Percentiles rank a stretch among this genome's conserved stretches.
These are phyloP conservation scores for Diospyros kaki DNA, from an alignment of 148 eudicot genomes.

Conservation along the genomic window DNA sequence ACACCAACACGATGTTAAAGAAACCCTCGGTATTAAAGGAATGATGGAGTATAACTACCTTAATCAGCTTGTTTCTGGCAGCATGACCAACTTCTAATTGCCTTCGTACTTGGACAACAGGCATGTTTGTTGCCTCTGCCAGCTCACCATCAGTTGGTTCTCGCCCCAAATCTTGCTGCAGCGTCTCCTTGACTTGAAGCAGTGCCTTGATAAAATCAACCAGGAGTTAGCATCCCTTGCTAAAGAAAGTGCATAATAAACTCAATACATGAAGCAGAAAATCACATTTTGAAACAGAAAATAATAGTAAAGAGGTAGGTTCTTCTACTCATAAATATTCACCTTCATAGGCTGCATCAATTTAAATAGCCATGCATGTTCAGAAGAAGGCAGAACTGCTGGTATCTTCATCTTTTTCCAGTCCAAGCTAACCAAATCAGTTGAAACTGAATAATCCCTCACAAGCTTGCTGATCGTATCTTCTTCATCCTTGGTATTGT, in stretches of 20 bases:
- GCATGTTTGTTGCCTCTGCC: constrained; percentile 66
- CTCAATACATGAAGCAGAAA: background rate
- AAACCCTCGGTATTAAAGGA: background rate
- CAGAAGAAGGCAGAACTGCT: constrained; percentile 83
- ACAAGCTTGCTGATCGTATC: constrained; percentile 62
- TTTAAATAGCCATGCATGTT: constrained; percentile 81
- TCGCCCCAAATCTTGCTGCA: constrained; percentile 56
- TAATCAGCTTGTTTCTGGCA: constrained; percentile 84
- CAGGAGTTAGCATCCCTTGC: constrained; percentile 8
- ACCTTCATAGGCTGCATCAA: constrained; percentile 96
- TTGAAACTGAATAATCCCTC: constrained; percentile 64
- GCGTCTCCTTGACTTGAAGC: constrained; percentile 54
- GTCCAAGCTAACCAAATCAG: constrained; percentile 73
- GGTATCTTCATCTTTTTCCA: constrained; percentile 99
- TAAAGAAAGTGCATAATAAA: background rate
- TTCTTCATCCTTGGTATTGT: constrained; percentile 34
- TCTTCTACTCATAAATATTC: background rate
- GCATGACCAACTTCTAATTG: constrained; percentile 73
- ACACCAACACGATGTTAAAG: background rate
- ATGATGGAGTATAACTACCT: constrained; percentile 37
- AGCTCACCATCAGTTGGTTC: constrained; percentile 74
- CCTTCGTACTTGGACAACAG: constrained; percentile 40
- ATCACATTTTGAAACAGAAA: background rate
- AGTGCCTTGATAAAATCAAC: constrained; percentile 38
- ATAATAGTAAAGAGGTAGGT: background rate